phyloP scores from a whole-genome alignment of 176 grass and related monocot genomes.

The sorghum (Sorghum bicolor) region DNA sequence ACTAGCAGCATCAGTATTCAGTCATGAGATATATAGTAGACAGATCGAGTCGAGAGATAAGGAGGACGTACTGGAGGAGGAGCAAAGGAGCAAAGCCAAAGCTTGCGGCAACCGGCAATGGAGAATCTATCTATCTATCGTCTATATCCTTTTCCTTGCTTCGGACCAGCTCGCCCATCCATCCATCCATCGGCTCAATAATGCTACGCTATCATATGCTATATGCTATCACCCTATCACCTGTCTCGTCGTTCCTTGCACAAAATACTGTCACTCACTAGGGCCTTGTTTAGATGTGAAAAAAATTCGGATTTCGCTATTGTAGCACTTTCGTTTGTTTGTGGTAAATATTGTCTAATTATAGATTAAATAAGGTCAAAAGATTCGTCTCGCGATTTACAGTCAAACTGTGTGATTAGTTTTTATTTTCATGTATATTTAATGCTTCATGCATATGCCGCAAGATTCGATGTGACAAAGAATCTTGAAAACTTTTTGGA shows the following conservation, averaged over 20 bases:
- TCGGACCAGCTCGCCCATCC: neutral
- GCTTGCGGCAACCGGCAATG: conserved; percentile 1
- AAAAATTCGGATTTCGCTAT: too few species aligned
- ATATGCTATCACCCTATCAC: neutral
- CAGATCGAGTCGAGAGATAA: neutral
- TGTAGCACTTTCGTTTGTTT: too few species aligned
- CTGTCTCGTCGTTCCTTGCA: neutral
- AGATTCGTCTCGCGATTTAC: too few species aligned
- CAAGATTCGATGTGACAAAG: too few species aligned
- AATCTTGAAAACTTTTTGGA: too few species aligned
- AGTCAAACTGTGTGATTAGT: too few species aligned
- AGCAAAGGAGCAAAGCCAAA: neutral
- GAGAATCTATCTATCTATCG: conserved; percentile 11
- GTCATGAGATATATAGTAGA: neutral
- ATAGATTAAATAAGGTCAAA: too few species aligned
- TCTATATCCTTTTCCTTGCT: neutral
- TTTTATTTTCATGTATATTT: too few species aligned
- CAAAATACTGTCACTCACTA: neutral
- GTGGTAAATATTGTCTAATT: too few species aligned
- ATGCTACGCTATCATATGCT: conserved; percentile 2
- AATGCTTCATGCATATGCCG: too few species aligned
- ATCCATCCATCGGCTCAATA: neutral
- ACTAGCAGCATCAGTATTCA: too few species aligned
- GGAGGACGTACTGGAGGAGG: neutral
- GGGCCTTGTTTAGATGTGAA: too few species aligned